A percentile compares a stretch with the other conserved stretches of the same genome.
phyloP scores from a whole-genome alignment of 768 basidiomycete species.

The Ramaria rubella region DNA sequence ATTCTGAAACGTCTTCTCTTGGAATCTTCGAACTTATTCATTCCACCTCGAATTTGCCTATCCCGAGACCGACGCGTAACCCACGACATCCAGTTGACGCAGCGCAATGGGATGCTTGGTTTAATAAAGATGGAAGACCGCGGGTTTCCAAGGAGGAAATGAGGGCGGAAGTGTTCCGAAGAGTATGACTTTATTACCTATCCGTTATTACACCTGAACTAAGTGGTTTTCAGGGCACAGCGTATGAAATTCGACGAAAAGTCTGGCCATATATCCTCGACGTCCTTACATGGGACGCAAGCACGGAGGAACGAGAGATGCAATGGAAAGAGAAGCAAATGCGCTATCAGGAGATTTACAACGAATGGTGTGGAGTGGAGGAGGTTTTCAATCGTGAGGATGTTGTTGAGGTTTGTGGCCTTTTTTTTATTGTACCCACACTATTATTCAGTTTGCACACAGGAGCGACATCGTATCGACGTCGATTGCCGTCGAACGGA shows the following conservation, averaged over 20 bases:
- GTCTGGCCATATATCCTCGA: constrained; percentile 91
- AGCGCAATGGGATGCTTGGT: constrained; percentile 72
- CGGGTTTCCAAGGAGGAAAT: constrained; percentile 61
- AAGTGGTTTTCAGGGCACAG: constrained; percentile 39
- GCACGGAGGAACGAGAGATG: constrained; percentile 49
- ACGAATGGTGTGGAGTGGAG: constrained; percentile 76
- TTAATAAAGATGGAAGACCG: constrained; percentile 62
- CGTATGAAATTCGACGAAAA: constrained; percentile 52
- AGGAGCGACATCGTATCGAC: constrained; percentile 91
- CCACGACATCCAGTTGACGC: constrained; percentile 72
- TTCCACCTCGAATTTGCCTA: constrained; percentile 70
- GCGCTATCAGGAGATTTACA: constrained; percentile 64
- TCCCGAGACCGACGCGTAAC: constrained; percentile 76
- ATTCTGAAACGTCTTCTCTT: constrained; percentile 55
- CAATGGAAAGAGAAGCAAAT: constrained; percentile 58
- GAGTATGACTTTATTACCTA: constrained; percentile 27
- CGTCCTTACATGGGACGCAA: constrained; percentile 75
- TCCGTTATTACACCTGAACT: neutral
- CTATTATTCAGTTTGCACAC: constrained; percentile 4
- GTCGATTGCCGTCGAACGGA: constrained; percentile 98
- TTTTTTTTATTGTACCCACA: constrained; percentile 13
- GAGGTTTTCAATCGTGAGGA: constrained; percentile 78
- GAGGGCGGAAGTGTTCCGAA: constrained; percentile 68
- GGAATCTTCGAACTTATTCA: constrained; percentile 86
- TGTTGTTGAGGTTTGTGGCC: constrained; percentile 63